phyloP scores from a whole-genome alignment of 148 eudicot species.

The Chenopodium quinoa region DNA sequence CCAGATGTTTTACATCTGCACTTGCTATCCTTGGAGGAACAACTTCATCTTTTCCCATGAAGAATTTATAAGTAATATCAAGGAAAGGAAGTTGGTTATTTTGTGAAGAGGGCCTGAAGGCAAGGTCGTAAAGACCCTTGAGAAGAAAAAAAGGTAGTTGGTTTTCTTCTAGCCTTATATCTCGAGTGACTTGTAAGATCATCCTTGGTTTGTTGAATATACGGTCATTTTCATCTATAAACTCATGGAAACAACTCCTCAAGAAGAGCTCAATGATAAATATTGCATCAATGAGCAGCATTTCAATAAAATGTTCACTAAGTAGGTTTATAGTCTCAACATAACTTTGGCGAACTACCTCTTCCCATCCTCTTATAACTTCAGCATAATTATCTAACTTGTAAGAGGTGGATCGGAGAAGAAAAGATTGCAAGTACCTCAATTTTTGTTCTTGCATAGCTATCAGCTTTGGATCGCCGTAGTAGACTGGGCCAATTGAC shows the following conservation, averaged over 20 bases:
- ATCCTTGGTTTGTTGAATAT: conserved; percentile 25
- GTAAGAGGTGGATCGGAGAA: conserved; percentile 14
- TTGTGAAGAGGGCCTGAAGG: background rate
- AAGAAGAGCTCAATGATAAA: conserved; percentile 40
- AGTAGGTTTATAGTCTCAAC: conserved; percentile 15
- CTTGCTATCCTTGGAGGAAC: conserved; percentile 18
- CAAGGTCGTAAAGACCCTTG: conserved; percentile 24
- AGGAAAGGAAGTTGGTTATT: conserved; percentile 8
- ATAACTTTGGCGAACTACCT: conserved; percentile 26
- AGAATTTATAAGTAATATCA: conserved; percentile 4
- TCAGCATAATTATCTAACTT: conserved; percentile 17
- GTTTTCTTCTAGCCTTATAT: conserved; percentile 34
- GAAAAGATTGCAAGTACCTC: conserved; percentile 33
- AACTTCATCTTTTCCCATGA: background rate
- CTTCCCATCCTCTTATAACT: conserved; percentile 25
- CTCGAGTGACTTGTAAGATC: conserved; percentile 26
- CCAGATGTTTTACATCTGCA: conserved; percentile 22
- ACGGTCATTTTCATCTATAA: conserved; percentile 21
- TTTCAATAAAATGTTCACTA: conserved; percentile 24
- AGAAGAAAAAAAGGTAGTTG: conserved; percentile 38
- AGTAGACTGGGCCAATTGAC: conserved; percentile 38
- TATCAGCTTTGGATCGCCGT: background rate
- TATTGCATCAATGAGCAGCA: conserved; percentile 34
- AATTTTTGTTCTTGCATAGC: conserved; percentile 26
- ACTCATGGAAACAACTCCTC: conserved; percentile 12